A percentile compares a stretch with the other conserved stretches of the same genome.
Conservation (phyloP, 2,329 filamentous ascomycete genomes). For the Aspergillus spinulosporus region DNA sequence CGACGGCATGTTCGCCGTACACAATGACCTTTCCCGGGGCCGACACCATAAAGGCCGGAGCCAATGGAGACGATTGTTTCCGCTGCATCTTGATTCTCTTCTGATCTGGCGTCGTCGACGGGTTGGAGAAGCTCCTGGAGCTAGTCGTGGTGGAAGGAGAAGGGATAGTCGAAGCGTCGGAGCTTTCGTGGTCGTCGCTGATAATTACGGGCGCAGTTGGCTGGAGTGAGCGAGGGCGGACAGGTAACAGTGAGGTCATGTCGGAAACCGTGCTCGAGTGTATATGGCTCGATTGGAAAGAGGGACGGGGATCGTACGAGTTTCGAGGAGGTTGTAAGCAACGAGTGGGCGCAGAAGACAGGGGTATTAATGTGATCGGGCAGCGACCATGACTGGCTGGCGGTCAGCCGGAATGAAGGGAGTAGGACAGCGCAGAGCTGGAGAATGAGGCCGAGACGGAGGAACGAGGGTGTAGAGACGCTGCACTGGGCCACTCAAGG, state of each 20-base stretch:
- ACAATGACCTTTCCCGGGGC: slow-evolving; percentile 98
- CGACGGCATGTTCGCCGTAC: slow-evolving; percentile 97
- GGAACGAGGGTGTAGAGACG: background rate
- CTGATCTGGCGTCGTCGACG: slow-evolving; percentile 6
- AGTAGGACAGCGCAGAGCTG: background rate
- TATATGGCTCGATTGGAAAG: background rate
- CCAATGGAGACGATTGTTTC: slow-evolving; percentile 59
- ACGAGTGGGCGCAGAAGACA: slow-evolving; percentile 1
- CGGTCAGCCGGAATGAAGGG: background rate
- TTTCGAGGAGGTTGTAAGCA: background rate
- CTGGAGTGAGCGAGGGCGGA: slow-evolving; percentile 22
- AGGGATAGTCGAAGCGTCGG: slow-evolving; percentile 32
- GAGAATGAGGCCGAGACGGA: background rate
- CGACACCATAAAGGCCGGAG: slow-evolving; percentile 95
- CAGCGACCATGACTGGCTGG: slow-evolving; percentile 5
- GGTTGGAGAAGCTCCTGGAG: slow-evolving; percentile 18
- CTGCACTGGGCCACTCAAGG: background rate
- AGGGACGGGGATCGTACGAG: background rate
- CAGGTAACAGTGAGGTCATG: slow-evolving; percentile 29
- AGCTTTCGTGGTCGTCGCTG: slow-evolving; percentile 30
- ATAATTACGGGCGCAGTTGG: slow-evolving; percentile 18
- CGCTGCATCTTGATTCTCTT: slow-evolving; percentile 28
- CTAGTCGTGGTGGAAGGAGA: slow-evolving; percentile 30
- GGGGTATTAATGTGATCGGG: slow-evolving; percentile 6
- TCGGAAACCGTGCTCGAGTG: background rate